Evolutionary conservation across 1,139 yeast genomes (phyloP).

Genomic region (Suhomyces kunorum): DNA sequence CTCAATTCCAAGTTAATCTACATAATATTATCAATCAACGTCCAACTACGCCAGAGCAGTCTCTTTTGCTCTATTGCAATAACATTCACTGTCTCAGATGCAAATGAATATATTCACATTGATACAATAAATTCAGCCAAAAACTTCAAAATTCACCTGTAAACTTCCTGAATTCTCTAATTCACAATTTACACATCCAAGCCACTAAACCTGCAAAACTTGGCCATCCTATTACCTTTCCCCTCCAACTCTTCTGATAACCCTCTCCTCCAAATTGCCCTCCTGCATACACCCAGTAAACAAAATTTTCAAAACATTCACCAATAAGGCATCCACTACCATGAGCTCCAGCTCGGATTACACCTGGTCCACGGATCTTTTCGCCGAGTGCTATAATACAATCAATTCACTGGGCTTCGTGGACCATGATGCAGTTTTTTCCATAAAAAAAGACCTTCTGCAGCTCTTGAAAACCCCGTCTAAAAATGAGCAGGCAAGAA

Average conservation of each 20-base stretch:
- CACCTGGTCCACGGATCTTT: conserved; percentile 39
- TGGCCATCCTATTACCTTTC: not conserved
- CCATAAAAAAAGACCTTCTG: conserved; percentile 49
- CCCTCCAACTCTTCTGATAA: not conserved
- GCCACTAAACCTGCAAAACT: no score
- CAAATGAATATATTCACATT: no score
- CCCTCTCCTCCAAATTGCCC: not conserved
- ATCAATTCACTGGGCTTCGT: conserved; percentile 31
- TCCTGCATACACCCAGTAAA: conserved; percentile 12
- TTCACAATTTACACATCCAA: no score
- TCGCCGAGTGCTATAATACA: conserved; percentile 39
- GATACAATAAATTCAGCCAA: no score
- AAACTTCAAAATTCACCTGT: no score
- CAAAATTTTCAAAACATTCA: conserved; percentile 13
- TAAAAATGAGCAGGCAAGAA: conserved; percentile 57
- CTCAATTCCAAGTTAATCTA: no score
- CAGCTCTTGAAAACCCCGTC: conserved; percentile 51
- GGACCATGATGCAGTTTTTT: conserved; percentile 27
- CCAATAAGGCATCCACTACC: conserved; percentile 5
- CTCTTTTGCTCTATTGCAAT: no score
- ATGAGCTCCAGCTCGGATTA: conserved; percentile 13
- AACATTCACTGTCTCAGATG: no score
- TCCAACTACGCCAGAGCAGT: no score
- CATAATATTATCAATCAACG: no score
- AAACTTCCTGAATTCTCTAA: no score